Evolutionary conservation across 2,329 filamentous ascomycete genomes (phyloP).

Genomic region (Penicillium corylophilum): DNA sequence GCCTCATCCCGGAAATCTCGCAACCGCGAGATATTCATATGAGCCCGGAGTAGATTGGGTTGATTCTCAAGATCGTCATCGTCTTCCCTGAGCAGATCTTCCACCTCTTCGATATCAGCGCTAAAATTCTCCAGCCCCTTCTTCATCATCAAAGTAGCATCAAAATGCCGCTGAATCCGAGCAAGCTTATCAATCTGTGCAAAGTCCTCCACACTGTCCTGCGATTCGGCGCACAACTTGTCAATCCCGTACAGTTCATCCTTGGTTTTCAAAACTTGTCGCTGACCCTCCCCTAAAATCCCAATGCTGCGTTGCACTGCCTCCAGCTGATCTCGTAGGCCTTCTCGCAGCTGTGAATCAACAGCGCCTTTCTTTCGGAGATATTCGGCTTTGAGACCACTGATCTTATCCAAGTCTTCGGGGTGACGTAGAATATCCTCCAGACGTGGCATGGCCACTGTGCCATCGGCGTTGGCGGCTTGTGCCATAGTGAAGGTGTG

Average conservation of each 20-base stretch:
- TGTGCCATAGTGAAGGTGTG: slow-evolving; percentile 34
- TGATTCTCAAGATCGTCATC: slow-evolving; percentile 85
- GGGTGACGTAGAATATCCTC: slow-evolving; percentile 91
- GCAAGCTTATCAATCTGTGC: slow-evolving; percentile 68
- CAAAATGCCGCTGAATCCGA: slow-evolving; percentile 80
- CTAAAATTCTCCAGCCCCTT: slow-evolving; percentile 85
- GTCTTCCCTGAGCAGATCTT: slow-evolving; percentile 76
- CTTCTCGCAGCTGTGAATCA: slow-evolving; percentile 84
- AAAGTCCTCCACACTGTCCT: slow-evolving; percentile 97
- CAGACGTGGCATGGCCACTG: slow-evolving; percentile 68
- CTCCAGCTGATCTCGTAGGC: slow-evolving; percentile 87
- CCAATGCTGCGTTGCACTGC: slow-evolving; percentile 91
- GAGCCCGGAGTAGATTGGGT: slow-evolving; percentile 83
- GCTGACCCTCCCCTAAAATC: slow-evolving; percentile 83
- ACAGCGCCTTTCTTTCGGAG: slow-evolving; percentile 88
- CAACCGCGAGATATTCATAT: slow-evolving; percentile 88
- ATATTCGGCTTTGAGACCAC: slow-evolving; percentile 86
- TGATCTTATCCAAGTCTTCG: slow-evolving; percentile 96
- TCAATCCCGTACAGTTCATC: slow-evolving; percentile 99
- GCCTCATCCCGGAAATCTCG: slow-evolving; percentile 94
- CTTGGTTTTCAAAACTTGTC: slow-evolving; percentile 88
- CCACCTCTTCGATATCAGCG: slow-evolving; percentile 70
- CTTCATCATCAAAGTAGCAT: slow-evolving; percentile 90
- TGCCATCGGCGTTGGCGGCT: slow-evolving; percentile 54
- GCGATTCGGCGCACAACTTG: slow-evolving; percentile 92